Base-by-base conservation (phyloP, 176 grass and related monocot genomes). In the Carex cristatella region DNA sequence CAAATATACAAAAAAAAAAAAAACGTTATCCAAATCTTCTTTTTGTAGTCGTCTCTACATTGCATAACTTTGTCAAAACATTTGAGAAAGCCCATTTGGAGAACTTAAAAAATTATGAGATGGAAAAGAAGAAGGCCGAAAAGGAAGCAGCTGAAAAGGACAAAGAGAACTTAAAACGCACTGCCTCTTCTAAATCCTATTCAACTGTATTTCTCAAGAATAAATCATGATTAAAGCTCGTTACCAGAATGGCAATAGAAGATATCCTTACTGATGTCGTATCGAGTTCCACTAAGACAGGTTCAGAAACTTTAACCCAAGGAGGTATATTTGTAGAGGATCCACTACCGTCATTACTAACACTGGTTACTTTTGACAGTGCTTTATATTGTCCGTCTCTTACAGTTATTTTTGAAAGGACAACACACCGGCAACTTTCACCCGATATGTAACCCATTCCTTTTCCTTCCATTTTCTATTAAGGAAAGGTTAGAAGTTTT, bases 71-170 rank as follows among this genome's bases (percentile, higher is more conserved):
- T 9, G 81, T 90, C 18, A 98, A 89, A 88, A 94, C 80, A 0
- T 98, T 98, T 5, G 90, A 90, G 30, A 90, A 85, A n/a, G 88
- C 91, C 2, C 90, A 91, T 2, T 30, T 73, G 0, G 93, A 98
- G 80, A 98, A 98, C 81, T 56, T 91, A 30, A 92, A 64, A 80
- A 93, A 92, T 55, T 79, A 61, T 40, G 93, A 94, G 87, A 79
- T 85, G 61, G 96, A 91, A 84, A 95, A 89, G 84, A 95, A 93
- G 71, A 94, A 85, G 48, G 78, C 91, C 35, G 79, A 88, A 78
- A 83, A 85, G 46, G 91, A 98, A 87, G 83, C 86, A 46, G 44
- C 81, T 32, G 81, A 83, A 32, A 83, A 19, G 64, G 89, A 90
- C 10, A 88, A 78, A 40, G 87, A 87, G 23, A 95, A 92, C 35